phyloP scores from a whole-genome alignment of 2,329 filamentous ascomycete species.

The Hymenoscyphus linearis region DNA sequence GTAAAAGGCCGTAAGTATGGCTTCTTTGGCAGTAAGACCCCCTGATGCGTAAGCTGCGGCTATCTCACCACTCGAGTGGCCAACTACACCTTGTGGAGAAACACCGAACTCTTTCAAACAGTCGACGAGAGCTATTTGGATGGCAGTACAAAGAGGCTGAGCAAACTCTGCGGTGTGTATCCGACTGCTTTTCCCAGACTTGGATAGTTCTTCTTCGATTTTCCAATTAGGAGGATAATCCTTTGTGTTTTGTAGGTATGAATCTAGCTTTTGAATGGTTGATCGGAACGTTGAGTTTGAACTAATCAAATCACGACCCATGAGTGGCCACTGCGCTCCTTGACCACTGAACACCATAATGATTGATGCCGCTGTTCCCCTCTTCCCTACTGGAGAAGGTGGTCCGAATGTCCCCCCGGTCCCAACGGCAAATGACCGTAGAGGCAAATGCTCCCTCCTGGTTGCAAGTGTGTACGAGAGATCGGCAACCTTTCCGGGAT shows the following conservation, averaged over 20 bases:
- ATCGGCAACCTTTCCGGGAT: background rate
- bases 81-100: slow-evolving; percentile 34
- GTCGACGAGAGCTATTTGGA: slow-evolving; percentile 42
- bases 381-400: slow-evolving; percentile 37
- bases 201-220: slow-evolving; percentile 25
- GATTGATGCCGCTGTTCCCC: slow-evolving; percentile 41
- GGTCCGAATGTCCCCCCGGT: slow-evolving; percentile 33
- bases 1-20: slow-evolving; percentile 41
- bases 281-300: slow-evolving; percentile 13
- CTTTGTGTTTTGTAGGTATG: background rate
- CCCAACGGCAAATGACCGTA: slow-evolving; percentile 3
- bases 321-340: slow-evolving; percentile 26
- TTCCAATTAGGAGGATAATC: slow-evolving; percentile 11
- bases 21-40: slow-evolving; percentile 29
- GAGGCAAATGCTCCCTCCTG: slow-evolving; percentile 6
- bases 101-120: slow-evolving; percentile 39
- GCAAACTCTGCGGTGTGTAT: slow-evolving; percentile 30
- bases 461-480: slow-evolving; percentile 6
- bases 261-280: slow-evolving; percentile 15
- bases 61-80: slow-evolving; percentile 45
- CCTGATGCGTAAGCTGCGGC: slow-evolving; percentile 40
- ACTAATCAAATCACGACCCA: slow-evolving; percentile 21
- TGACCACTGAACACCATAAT: slow-evolving; percentile 31
- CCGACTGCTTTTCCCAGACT: slow-evolving; percentile 25
- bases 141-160: slow-evolving; percentile 41